Base-by-base conservation (phyloP, 2,329 filamentous ascomycete species). In the Apiospora malaysiana region DNA sequence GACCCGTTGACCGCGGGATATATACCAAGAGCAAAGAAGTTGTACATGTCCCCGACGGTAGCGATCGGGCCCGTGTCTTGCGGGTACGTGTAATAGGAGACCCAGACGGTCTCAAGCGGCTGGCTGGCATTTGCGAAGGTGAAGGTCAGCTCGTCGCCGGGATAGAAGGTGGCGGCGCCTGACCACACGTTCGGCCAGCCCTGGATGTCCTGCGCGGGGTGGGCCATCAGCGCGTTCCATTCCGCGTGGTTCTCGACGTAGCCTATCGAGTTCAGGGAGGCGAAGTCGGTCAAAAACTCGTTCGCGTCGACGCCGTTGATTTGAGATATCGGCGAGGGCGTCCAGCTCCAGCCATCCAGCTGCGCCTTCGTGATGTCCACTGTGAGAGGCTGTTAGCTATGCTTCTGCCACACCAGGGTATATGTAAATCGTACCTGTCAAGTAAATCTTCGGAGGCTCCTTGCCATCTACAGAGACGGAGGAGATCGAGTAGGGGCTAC, bases 21-120 rank as follows among this genome's bases (percentile, higher is more conserved):
- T 37, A 75, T 70, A 1, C 76, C 76, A 5, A 78, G 69, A 1
- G 85, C 83, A 45, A 84, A 84, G 74, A 81, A 83, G 70, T 84
- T 83, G 76, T 82, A 85, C 68, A 83, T 82, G 71, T 84, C 82
- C 1, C 81, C 82, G 0, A 78, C 81, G 2, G 81, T 84, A 4
- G 77, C 79, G 1, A 85, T 72, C 1, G 81, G 79, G 4, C 76
- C 76, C 1, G 76, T 77, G 43, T 66, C 51, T 1, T 71, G 59
- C 7, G 27, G 67, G 42, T 72, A 68, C 47, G 69, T 71, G 70
- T 75, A 72, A 51, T 73, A 21, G 12, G 74, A 71, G 10, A 74
- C 27, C 69, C 71, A 76, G 6, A n/a, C 59, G 27, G 70, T 71
- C 32, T 68, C 51, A 45, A 70, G 21, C 10, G 67, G 69, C 14